phyloP scores from a whole-genome alignment of 768 basidiomycete genomes.

The Leccinum uliginosum region DNA sequence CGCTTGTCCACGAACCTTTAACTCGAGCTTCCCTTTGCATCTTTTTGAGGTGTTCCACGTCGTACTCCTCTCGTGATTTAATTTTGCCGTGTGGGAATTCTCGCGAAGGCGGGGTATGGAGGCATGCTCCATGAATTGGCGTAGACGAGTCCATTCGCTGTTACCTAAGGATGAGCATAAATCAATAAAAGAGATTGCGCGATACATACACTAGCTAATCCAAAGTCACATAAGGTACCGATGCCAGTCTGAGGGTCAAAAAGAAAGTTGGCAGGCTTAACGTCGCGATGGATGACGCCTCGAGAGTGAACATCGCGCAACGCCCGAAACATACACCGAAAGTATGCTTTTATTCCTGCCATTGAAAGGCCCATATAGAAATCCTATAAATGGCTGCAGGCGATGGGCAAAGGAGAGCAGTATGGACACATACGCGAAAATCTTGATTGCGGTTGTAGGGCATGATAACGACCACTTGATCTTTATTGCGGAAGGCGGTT shows the following conservation, averaged over 20 bases:
- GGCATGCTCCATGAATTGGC: slow-evolving; percentile 54
- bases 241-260: slow-evolving; percentile 80
- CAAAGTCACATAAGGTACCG: slow-evolving; percentile 92
- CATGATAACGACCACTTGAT: slow-evolving; percentile 93
- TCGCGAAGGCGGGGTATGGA: slow-evolving; percentile 67
- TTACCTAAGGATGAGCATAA: slow-evolving; percentile 6
- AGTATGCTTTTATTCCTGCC: slow-evolving; percentile 76
- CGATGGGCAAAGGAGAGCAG: not conserved
- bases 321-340: slow-evolving; percentile 87
- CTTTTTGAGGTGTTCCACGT: slow-evolving; percentile 47
- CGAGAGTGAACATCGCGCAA: slow-evolving; percentile 84
- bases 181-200: not conserved
- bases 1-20: slow-evolving; percentile 50
- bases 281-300: slow-evolving; percentile 91
- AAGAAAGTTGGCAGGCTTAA: slow-evolving; percentile 97
- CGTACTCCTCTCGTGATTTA: slow-evolving; percentile 39
- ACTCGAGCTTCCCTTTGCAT: slow-evolving; percentile 58
- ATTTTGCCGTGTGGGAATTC: slow-evolving; percentile 68
- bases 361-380: slow-evolving; percentile 76
- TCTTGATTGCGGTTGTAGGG: slow-evolving; percentile 92
- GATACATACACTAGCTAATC: slow-evolving; percentile 80
- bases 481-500: slow-evolving; percentile 84
- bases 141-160: slow-evolving; percentile 54
- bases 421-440: slow-evolving; percentile 68
- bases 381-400: slow-evolving; percentile 42